These are phyloP conservation scores for Huntiella decipiens DNA, from an alignment of 2,329 filamentous ascomycete species.

Conservation along the genomic window DNA sequence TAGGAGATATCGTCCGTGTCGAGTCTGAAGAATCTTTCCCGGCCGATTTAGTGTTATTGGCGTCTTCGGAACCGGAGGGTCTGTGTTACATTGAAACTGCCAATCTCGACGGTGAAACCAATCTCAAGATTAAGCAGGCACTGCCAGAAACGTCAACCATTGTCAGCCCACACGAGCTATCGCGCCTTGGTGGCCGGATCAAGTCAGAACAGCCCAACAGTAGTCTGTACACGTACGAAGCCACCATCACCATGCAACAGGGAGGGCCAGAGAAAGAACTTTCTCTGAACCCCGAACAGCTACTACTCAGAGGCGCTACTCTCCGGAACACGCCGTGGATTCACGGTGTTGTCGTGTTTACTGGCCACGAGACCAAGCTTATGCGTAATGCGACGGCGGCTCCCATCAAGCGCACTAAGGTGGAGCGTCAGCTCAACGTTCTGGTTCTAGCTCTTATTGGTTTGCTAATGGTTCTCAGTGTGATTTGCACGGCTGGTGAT, in stretches of 20 bases:
- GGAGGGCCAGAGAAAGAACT: slow-evolving; percentile 89
- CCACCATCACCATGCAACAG: slow-evolving; percentile 75
- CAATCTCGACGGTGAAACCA: slow-evolving; percentile 93
- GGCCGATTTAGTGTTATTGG: slow-evolving; percentile 76
- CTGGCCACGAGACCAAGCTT: slow-evolving; percentile 92
- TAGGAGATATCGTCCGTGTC: slow-evolving; percentile 83
- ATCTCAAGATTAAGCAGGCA: slow-evolving; percentile 95
- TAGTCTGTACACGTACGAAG: slow-evolving; percentile 95
- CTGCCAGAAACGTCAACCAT: slow-evolving; percentile 79
- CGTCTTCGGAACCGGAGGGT: slow-evolving; percentile 91
- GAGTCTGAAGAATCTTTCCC: slow-evolving; percentile 92
- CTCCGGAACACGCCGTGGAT: slow-evolving; percentile 94
- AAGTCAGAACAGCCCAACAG: slow-evolving; percentile 96
- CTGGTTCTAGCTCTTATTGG: slow-evolving; percentile 79
- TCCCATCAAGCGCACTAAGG: slow-evolving; percentile 92
- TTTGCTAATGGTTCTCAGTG: slow-evolving; percentile 66
- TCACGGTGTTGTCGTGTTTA: slow-evolving; percentile 53
- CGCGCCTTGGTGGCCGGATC: slow-evolving; percentile 66
- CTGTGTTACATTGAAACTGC: slow-evolving; percentile 97
- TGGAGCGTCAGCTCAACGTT: slow-evolving; percentile 82
- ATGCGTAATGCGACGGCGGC: slow-evolving; percentile 97
- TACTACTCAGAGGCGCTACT: slow-evolving; percentile 81
- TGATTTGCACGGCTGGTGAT: slow-evolving; percentile 83
- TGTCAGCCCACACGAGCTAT: slow-evolving; percentile 72
- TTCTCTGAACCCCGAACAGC: slow-evolving; percentile 74